Base-by-base conservation (phyloP, 768 basidiomycete genomes). In the Kondoa subrosea region DNA sequence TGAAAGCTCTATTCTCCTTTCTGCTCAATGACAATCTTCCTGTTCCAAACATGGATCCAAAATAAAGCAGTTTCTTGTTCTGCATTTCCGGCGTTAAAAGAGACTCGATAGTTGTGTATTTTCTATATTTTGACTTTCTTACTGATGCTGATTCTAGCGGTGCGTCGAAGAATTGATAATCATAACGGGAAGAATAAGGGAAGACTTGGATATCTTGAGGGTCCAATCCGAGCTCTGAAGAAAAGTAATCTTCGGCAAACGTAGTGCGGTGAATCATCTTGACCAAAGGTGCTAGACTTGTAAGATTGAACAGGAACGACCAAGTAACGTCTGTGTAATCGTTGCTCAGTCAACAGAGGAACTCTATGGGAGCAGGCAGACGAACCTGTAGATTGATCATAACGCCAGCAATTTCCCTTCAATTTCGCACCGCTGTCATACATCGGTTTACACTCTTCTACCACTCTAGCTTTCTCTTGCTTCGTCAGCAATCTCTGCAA, bases 1-100 rank as follows among this genome's bases (percentile, higher is more conserved):
- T 17, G 2, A 15, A 12, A 15, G 21, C n/a, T 26, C 2, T 3
- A 16, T 15, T 3, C 12, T 8, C 33, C 16, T 32, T 3, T 3
- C 12, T 16, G 15, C 56, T 79, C 0, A 86, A 79, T 32, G 80
- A 79, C 2, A 89, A 77, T 12, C 89, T 83, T 0, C 84, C 83
- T 0, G 85, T 83, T 2, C 87, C 87, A 76, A 89, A 89, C 1
- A 89, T 80, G 0, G 85, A 85, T 12, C 88, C 88, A 4, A 89
- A 72, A 66, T 85, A 83, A 27, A 90, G 73, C 33, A 89, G 80
- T 2, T 80, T 82, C 60, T 83, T 77, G 1, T 74, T 73, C 27
- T 77, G 73, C 40, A 50, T 50, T 50, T 50, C 40, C 8, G 40
- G 40, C 40, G 40, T 50, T 50, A 8, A 21, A 8, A 50, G 40